These are phyloP conservation scores for Papiliotrema fonsecae DNA, from an alignment of 1,284 basidiomycete genomes.

Conservation along the genomic window DNA sequence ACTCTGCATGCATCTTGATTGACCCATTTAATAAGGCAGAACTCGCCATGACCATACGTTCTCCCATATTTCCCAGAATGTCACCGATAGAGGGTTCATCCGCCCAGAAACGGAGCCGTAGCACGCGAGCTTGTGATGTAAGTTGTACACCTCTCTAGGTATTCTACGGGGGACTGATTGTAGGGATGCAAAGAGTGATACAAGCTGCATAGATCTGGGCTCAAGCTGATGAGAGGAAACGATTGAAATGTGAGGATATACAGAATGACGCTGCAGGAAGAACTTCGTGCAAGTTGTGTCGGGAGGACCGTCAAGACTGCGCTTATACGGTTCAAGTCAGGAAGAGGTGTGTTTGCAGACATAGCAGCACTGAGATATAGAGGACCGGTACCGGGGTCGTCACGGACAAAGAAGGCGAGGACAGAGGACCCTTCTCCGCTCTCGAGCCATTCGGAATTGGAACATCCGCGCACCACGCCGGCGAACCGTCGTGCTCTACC, in stretches of 20 bases:
- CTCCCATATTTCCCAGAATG: background rate
- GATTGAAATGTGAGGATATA: constrained; percentile 1
- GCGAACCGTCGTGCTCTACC: background rate
- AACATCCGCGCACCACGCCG: background rate
- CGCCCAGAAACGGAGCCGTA: background rate
- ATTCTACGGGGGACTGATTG: background rate
- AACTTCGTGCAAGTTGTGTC: background rate
- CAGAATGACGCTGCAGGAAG: background rate
- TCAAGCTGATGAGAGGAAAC: background rate
- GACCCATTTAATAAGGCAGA: background rate
- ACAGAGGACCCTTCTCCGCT: background rate
- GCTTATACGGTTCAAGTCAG: background rate
- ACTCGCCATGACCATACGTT: background rate
- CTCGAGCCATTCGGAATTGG: background rate
- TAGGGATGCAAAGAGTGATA: constrained; percentile 2
- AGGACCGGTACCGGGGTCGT: background rate
- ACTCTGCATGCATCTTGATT: no score
- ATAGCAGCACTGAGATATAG: background rate
- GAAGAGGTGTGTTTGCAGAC: background rate
- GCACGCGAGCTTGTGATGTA: constrained; percentile 1
- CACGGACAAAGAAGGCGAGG: background rate
- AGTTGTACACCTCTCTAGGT: background rate
- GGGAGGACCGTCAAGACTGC: background rate
- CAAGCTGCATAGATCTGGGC: background rate
- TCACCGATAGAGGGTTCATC: background rate